Evolutionary conservation across 2,329 filamentous ascomycete genomes (phyloP), one percentile per base, ranked within the genome.

Genomic region (Cryphonectria nitschkei): DNA sequence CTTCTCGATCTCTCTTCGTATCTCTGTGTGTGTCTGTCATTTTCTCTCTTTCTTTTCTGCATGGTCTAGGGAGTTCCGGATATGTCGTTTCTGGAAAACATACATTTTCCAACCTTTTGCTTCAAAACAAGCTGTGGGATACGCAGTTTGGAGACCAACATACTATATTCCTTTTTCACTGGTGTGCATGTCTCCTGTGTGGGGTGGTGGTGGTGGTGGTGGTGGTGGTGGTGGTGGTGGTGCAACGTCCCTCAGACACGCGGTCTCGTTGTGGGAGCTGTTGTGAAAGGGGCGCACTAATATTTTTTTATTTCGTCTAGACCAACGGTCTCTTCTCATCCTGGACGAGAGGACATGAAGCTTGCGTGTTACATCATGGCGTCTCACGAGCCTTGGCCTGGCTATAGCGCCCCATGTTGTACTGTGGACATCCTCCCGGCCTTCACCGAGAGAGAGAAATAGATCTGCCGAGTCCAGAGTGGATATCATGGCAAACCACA

Each of bases 11-110:
- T 19, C 11, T 60, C n/a, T 58, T 22, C 32, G 8, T 26, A 6
- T 62, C 7, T 39, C 16, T 37, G 37, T 39, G 37, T 39, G 37
- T 39, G 37, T 13, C 9, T 62, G 6, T 39, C 7, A 22, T 19
- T 22, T 22, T 19, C 4, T 60, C n/a, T 65, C 22, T 69, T 52
- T 14, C 56, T 62, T 69, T 37, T 70, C 68, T 69, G 72, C 72
- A 73, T 74, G 65, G 72, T 68, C 63, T 60, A 66, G 67, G 72
- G 72, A 70, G 72, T 74, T 73, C n/a, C 41, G 72, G 70, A 65
- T 65, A 69, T 64, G 70, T 70, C 61, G 66, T 70, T 70, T 34
- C 37, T 66, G 67, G 34, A 68, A 68, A 64, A 19, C 13, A 56
- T 54, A 56, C 5, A 65, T 43, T 50, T 29, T 29, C 37, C 50